Evolutionary conservation across 352 stramenopile species (phyloP), one percentile per base, ranked within the genome.

Genomic region (Phytophthora meadii): DNA sequence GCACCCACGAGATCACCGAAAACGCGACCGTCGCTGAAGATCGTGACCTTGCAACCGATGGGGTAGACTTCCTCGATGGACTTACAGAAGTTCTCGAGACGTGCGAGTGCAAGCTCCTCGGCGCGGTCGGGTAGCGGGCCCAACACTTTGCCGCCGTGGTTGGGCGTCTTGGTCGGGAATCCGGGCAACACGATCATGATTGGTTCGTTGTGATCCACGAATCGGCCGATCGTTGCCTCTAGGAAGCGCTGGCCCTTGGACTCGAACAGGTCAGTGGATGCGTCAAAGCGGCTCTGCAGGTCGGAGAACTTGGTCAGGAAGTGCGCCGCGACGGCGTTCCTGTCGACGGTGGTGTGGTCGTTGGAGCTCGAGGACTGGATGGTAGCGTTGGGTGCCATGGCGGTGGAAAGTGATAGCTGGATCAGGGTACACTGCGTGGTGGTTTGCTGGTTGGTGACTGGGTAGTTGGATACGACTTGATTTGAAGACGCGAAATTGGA

Each of bases 1-100:
- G 32, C 60, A 4, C 60, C 60, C 9, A 68, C 32, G 5, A 68
- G 51, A n/a, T 68, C 60, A 3, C 47, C 47, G 25, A 68, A 68
- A 25, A 68, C 60, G n/a, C 60, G 60, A 3, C 60, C 60, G 36
- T 42, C 60, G 27, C 60, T 68, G 19, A 68, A 68, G 44, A 68
- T 61, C 10, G 47, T 54, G 24, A 68, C 37, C 25, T 61, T 61
- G 49, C 60, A 68, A 12, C 60, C 60, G 3, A 49, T 22, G 2
- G 60, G 12, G 41, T 68, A 68, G 14, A 58, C 51, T 51, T 68
- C 51, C 51, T 68, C 61, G 44, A 68, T 41, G 12, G 47, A 55
- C 11, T 17, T 8, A 52, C 61, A 68, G 37, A 68, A 63, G 12
- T 44, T 44, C 37, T 68, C 61, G 4, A 68, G 52, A 25, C 61